These are phyloP conservation scores for Zygotorulaspora florentina DNA, from an alignment of 805 yeast genomes.

Conservation along the genomic window DNA sequence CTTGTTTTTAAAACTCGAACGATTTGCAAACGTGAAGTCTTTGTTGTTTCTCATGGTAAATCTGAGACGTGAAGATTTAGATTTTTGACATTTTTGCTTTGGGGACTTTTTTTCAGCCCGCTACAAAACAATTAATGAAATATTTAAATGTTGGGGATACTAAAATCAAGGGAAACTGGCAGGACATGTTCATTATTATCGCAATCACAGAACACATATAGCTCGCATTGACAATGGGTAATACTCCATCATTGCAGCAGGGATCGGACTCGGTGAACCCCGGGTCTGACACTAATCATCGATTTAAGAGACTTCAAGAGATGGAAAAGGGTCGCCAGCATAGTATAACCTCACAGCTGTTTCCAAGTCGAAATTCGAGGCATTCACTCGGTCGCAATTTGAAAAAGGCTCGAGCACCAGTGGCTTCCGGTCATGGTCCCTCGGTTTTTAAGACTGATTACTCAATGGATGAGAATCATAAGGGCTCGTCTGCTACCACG, in stretches of 20 bases:
- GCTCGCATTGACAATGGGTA: slow-evolving; percentile 10
- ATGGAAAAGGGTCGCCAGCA: slow-evolving; percentile 12
- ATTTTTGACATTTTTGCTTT: background rate
- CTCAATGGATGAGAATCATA: slow-evolving; percentile 2
- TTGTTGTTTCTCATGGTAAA: no score
- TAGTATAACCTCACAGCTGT: slow-evolving; percentile 22
- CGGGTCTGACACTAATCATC: slow-evolving; percentile 5
- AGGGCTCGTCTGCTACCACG: slow-evolving; percentile 6
- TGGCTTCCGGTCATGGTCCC: background rate
- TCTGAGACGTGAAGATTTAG: no score
- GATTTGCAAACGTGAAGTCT: no score
- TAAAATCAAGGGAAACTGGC: background rate
- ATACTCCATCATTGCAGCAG: slow-evolving; percentile 11
- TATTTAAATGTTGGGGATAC: no score
- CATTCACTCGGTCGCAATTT: slow-evolving; percentile 2
- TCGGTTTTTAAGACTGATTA: slow-evolving; percentile 9
- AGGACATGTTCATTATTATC: background rate
- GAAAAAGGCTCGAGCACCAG: background rate
- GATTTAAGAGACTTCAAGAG: slow-evolving; percentile 5
- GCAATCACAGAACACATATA: background rate
- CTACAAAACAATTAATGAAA: background rate
- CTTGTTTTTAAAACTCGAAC: no score
- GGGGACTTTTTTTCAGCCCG: background rate
- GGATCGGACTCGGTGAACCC: slow-evolving; percentile 2
- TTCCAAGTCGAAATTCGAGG: slow-evolving; percentile 18